These are phyloP conservation scores for Lecanosticta acicola DNA, from an alignment of 2,329 filamentous ascomycete species.

Conservation along the genomic window DNA sequence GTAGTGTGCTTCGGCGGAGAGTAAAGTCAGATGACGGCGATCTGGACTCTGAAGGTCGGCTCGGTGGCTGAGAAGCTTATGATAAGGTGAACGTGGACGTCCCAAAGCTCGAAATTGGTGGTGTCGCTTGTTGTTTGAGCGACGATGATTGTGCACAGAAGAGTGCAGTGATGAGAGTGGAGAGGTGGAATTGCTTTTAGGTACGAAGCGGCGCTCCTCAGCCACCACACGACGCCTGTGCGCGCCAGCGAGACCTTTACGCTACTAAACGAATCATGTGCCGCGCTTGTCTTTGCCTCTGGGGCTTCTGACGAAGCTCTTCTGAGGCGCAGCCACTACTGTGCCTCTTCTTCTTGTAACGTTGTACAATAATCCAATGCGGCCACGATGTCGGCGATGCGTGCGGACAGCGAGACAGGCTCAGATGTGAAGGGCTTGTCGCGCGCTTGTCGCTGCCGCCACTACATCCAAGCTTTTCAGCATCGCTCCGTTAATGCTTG, in stretches of 20 bases:
- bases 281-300: background rate
- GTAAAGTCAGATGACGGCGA: background rate
- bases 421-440: too few relatives aligned
- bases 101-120: background rate
- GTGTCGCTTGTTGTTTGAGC: too few relatives aligned
- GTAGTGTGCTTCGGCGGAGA: too few relatives aligned
- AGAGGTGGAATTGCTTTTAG: background rate
- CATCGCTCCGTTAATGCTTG: too few relatives aligned
- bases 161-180: too few relatives aligned
- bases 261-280: constrained; percentile 1
- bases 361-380: too few relatives aligned
- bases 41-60: background rate
- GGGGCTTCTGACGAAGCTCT: background rate
- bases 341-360: background rate
- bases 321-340: background rate
- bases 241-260: background rate
- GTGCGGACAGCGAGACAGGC: too few relatives aligned
- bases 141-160: too few relatives aligned
- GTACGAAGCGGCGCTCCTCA: background rate
- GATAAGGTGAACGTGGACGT: background rate
- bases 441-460: too few relatives aligned
- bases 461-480: too few relatives aligned
- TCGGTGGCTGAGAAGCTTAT: background rate
- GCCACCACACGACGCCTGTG: too few relatives aligned
- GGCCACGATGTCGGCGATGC: too few relatives aligned